These are phyloP conservation scores for Zostera marina DNA, from an alignment of 116 monocot genomes.

Conservation along the genomic window DNA sequence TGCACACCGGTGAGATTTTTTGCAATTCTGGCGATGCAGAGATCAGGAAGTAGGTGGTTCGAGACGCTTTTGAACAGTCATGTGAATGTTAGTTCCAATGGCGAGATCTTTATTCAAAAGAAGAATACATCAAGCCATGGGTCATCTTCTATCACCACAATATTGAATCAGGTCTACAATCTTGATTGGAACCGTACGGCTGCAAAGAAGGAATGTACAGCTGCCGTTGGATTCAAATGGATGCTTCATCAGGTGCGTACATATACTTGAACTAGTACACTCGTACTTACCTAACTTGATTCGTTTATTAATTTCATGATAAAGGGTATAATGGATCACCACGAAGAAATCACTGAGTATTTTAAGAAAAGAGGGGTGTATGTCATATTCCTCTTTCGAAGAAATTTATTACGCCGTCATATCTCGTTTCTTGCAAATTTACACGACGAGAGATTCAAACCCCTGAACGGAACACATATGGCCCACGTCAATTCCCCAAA, in stretches of 20 bases:
- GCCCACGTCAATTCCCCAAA: slow-evolving; percentile 79
- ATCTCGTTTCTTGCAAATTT: slow-evolving; percentile 63
- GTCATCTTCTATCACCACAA: slow-evolving; percentile 19
- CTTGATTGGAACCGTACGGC: slow-evolving; percentile 42
- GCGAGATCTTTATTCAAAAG: slow-evolving; percentile 53
- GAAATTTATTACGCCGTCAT: slow-evolving; percentile 53
- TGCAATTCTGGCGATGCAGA: slow-evolving; percentile 49
- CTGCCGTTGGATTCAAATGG: slow-evolving; percentile 77
- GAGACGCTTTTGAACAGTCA: slow-evolving; percentile 61
- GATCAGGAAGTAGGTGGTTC: slow-evolving; percentile 69
- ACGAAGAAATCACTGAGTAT: slow-evolving; percentile 53
- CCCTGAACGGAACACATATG: slow-evolving; percentile 78
- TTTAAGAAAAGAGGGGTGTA: slow-evolving; percentile 57
- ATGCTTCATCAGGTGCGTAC: slow-evolving; percentile 67
- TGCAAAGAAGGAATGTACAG: slow-evolving; percentile 43
- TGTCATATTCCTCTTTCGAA: slow-evolving; percentile 70
- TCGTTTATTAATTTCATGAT: background rate
- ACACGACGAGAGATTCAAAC: slow-evolving; percentile 51
- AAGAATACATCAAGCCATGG: too few relatives aligned
- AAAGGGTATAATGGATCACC: slow-evolving; percentile 59
- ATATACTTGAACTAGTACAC: too few relatives aligned
- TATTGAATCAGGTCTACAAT: slow-evolving; percentile 39
- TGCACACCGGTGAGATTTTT: slow-evolving; percentile 34
- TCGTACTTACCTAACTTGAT: too few relatives aligned
- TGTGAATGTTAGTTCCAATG: slow-evolving; percentile 51